Conservation (phyloP, 331 rosid species). For the Pyracantha coccinea region DNA sequence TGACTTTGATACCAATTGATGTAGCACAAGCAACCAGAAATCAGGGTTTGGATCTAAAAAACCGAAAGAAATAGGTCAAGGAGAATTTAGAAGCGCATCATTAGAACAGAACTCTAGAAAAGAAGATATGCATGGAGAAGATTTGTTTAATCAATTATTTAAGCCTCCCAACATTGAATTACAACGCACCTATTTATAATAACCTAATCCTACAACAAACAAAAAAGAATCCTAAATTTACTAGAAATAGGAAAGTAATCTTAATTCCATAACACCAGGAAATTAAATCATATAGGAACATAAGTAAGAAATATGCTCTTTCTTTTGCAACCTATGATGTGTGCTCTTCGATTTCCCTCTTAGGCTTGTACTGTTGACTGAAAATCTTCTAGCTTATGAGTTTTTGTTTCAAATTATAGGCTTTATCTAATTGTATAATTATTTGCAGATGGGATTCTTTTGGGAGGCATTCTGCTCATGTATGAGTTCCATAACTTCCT, state of each 20-base stretch:
- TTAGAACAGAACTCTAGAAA: too few species aligned
- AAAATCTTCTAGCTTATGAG: background rate
- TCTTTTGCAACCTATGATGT: background rate
- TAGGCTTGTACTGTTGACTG: background rate
- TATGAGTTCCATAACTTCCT: slow-evolving; percentile 81
- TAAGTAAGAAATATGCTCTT: background rate
- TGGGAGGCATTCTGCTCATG: slow-evolving; percentile 93
- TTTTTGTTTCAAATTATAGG: slow-evolving; percentile 14
- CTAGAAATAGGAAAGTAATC: too few species aligned
- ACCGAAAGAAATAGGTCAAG: too few species aligned
- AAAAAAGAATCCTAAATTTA: too few species aligned
- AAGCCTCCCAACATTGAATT: too few species aligned
- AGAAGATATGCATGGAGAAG: too few species aligned
- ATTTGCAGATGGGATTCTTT: slow-evolving; percentile 88
- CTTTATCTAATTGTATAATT: background rate
- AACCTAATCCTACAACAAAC: too few species aligned
- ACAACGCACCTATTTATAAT: too few species aligned
- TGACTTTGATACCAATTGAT: background rate
- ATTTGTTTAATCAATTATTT: too few species aligned
- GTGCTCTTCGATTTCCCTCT: background rate
- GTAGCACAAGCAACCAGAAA: background rate
- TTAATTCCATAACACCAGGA: too few species aligned
- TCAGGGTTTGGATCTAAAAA: too few species aligned
- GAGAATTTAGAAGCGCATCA: too few species aligned
- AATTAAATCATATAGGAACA: background rate